A percentile compares a stretch with the other conserved stretches of the same genome.
These are phyloP conservation scores for Polyplosphaeria fusca DNA, from an alignment of 495 filamentous ascomycete species.

Conservation along the genomic window DNA sequence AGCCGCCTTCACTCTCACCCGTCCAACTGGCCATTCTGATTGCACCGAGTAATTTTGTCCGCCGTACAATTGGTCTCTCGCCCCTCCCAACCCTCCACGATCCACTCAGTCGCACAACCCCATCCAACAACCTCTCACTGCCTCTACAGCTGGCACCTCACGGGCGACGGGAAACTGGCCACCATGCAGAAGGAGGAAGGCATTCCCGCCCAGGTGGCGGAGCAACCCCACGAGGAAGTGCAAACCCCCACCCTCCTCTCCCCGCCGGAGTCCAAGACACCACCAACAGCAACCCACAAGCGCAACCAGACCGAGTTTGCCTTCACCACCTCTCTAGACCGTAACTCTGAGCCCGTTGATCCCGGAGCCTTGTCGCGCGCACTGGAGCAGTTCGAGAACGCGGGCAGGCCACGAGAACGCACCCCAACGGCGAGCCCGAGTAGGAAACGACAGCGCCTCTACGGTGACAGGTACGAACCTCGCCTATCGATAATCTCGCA, in stretches of 20 bases:
- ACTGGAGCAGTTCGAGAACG: constrained; percentile 61
- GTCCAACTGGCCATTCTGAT: too few species aligned
- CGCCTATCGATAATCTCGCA: neutral
- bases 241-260: constrained; percentile 40
- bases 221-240: constrained; percentile 17
- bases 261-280: constrained; percentile 47
- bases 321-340: constrained; percentile 35
- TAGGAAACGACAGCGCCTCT: constrained; percentile 81
- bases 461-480: constrained; percentile 67
- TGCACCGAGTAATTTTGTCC: too few species aligned
- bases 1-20: constrained; percentile 3
- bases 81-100: too few species aligned
- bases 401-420: constrained; percentile 59
- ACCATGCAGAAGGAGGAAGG: constrained; percentile 7
- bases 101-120: too few species aligned
- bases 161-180: neutral
- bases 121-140: neutral
- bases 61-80: too few species aligned
- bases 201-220: constrained; percentile 7
- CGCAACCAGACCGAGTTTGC: constrained; percentile 37
- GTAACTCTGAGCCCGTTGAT: constrained; percentile 58
- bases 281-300: constrained; percentile 44
- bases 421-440: constrained; percentile 76
- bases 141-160: neutral
- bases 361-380: constrained; percentile 60